Conservation (phyloP, 2,329 filamentous ascomycete species). For the Fusarium avenaceum region DNA sequence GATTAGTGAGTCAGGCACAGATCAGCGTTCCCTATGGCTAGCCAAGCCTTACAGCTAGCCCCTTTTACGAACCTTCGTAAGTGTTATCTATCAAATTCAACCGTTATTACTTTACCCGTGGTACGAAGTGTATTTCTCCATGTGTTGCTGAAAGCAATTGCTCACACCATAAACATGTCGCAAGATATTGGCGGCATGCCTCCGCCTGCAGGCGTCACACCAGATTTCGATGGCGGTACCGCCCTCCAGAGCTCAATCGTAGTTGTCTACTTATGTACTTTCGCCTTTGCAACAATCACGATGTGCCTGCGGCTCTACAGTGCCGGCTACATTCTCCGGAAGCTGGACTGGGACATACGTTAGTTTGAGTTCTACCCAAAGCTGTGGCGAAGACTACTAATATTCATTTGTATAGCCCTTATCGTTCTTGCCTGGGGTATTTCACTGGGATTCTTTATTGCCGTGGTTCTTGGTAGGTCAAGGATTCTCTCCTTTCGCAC, state of each 20-base stretch:
- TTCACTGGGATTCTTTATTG: slow-evolving; percentile 10
- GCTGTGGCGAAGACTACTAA: not conserved
- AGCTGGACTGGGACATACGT: slow-evolving; percentile 13
- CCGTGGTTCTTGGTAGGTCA: not conserved
- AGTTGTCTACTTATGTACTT: not conserved
- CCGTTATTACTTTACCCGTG: no score
- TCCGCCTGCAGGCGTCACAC: slow-evolving; percentile 5
- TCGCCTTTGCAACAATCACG: not conserved
- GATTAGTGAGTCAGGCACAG: no score
- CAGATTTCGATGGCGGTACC: not conserved
- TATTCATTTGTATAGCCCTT: not conserved
- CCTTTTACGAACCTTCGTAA: no score
- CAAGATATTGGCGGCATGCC: slow-evolving; percentile 8
- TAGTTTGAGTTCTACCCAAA: not conserved
- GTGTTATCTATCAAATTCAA: no score
- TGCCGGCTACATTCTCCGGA: not conserved
- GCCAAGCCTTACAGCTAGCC: no score
- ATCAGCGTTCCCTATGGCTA: no score
- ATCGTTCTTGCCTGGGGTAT: slow-evolving; percentile 6
- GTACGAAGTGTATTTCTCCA: no score
- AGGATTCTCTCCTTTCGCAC: no score
- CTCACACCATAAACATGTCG: not conserved
- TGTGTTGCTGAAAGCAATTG: no score
- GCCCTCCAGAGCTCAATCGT: not conserved
- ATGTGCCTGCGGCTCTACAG: not conserved